Evolutionary conservation across 257 asterid species (phyloP), one percentile per base, ranked within the genome.

Genomic region (Fraxinus excelsior): DNA sequence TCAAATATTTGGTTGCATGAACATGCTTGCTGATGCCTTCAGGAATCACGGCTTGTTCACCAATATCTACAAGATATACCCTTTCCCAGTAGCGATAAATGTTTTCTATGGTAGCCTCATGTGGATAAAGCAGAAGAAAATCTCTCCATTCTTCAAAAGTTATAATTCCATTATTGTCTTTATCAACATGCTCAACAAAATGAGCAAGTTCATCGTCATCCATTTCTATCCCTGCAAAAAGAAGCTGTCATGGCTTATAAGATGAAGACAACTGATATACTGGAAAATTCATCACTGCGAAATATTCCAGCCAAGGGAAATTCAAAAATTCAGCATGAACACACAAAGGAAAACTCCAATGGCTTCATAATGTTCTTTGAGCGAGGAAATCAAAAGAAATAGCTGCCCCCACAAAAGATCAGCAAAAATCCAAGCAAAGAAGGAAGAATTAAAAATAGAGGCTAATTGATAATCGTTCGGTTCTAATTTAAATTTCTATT

Each of bases 141-240:
- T 96, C 98, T 70, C 99, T 89, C 98, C 99, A 96, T 83, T 96
- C 99, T 84, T 93, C 97, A 49, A 96, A 96, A 68, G 98, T 94
- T 76, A 96, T 96, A 62, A 90, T 91, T 70, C 99, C 99, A 65
- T 94, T 90, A 77, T 94, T 96, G 83, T 96, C 97, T 76, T 96
- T 94, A 82, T 94, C 98, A 58, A 96, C 97, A 34, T 88, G 97
- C 82, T 96, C 99, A 73, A 96, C 99, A 82, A 96, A 96, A 76
- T 94, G 88, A 46, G 98, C 99, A 35, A 94, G 97, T 82, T 96
- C 98, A 26, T 90, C 90, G 76, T 94, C 99, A 71, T 90, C 90
- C 5, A 96, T 86, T 88, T 94, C 91, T 71, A 96, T 94, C 82
- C 99, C 98, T 96, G 97, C 81, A 87, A 88, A 88, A 87, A 78